phyloP scores from a whole-genome alignment of 2,329 filamentous ascomycete species.

The Colletotrichum echinochloae region DNA sequence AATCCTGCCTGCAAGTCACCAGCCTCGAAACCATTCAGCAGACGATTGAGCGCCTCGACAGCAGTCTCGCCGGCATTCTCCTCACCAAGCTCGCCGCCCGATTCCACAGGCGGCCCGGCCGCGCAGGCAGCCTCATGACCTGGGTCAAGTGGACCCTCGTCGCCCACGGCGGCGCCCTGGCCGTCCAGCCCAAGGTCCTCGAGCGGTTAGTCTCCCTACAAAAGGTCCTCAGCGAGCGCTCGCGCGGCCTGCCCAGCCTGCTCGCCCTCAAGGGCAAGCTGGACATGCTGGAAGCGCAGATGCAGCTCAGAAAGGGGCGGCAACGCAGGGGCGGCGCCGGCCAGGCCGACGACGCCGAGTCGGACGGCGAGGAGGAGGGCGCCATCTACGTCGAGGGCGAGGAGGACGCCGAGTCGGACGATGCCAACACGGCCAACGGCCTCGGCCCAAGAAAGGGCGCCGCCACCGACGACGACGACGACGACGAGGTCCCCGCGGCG shows the following conservation, averaged over 20 bases:
- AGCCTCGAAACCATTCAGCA: conserved; percentile 83
- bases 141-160: conserved; percentile 98
- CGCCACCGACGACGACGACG: conserved; percentile 62
- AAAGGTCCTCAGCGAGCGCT: conserved; percentile 88
- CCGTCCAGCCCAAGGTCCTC: conserved; percentile 85
- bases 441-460: conserved; percentile 51
- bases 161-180: conserved; percentile 90
- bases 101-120: conserved; percentile 86
- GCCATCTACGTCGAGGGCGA: conserved; percentile 91
- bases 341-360: conserved; percentile 62
- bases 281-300: conserved; percentile 92
- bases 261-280: conserved; percentile 94
- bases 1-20: conserved; percentile 87
- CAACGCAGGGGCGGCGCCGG: conserved; percentile 57
- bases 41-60: conserved; percentile 92
- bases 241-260: conserved; percentile 83
- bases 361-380: conserved; percentile 71
- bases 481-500: conserved; percentile 68
- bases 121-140: conserved; percentile 89
- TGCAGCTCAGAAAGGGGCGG: conserved; percentile 80
- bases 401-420: conserved; percentile 58
- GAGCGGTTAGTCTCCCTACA: conserved; percentile 83
- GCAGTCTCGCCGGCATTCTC: conserved; percentile 80
- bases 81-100: conserved; percentile 88
- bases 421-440: conserved; percentile 45